Conservation (phyloP, 2,329 filamentous ascomycete genomes). For the Tolypocladium ovalisporum region DNA sequence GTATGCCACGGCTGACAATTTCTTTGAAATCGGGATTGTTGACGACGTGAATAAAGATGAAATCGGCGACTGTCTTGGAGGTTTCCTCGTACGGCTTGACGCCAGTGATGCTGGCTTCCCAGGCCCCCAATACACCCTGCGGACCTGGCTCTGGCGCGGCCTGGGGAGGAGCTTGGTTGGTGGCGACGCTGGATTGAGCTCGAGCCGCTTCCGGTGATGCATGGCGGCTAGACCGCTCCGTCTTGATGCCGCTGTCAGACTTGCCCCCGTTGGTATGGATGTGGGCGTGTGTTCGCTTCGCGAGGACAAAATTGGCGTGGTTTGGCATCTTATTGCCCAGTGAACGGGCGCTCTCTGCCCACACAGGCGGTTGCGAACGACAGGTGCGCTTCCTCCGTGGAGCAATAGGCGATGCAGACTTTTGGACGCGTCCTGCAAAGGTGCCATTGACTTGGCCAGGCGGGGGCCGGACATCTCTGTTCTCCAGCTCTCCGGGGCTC, state of each 20-base stretch:
- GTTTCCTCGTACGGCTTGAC: slow-evolving; percentile 63
- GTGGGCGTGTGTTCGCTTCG: slow-evolving; percentile 22
- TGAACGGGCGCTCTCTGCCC: slow-evolving; percentile 31
- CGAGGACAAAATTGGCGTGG: slow-evolving; percentile 34
- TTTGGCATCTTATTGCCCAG: slow-evolving; percentile 25
- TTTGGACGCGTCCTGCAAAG: slow-evolving; percentile 6
- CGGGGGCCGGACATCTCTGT: slow-evolving; percentile 33
- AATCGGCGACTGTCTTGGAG: slow-evolving; percentile 68
- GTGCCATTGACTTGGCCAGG: slow-evolving; percentile 38
- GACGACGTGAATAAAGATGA: slow-evolving; percentile 63
- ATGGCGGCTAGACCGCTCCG: slow-evolving; percentile 29
- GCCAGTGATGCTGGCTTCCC: slow-evolving; percentile 60
- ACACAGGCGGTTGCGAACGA: slow-evolving; percentile 30
- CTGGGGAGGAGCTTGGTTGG: slow-evolving; percentile 8
- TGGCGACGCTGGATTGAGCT: slow-evolving; percentile 6
- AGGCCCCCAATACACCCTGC: slow-evolving; percentile 36
- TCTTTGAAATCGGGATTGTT: slow-evolving; percentile 54
- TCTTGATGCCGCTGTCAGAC: slow-evolving; percentile 15
- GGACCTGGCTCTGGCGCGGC: slow-evolving; percentile 17
- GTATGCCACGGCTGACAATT: slow-evolving; percentile 51
- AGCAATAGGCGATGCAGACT: slow-evolving; percentile 21
- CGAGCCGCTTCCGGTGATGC: slow-evolving; percentile 31
- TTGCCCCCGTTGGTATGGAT: slow-evolving; percentile 27
- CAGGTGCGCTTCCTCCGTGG: slow-evolving; percentile 27
- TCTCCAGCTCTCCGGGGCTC: slow-evolving; percentile 40